A percentile compares a stretch with the other conserved stretches of the same genome.
Evolutionary conservation across 2,329 filamentous ascomycete genomes (phyloP).

Genomic region (Tolypocladium endophyticum): DNA sequence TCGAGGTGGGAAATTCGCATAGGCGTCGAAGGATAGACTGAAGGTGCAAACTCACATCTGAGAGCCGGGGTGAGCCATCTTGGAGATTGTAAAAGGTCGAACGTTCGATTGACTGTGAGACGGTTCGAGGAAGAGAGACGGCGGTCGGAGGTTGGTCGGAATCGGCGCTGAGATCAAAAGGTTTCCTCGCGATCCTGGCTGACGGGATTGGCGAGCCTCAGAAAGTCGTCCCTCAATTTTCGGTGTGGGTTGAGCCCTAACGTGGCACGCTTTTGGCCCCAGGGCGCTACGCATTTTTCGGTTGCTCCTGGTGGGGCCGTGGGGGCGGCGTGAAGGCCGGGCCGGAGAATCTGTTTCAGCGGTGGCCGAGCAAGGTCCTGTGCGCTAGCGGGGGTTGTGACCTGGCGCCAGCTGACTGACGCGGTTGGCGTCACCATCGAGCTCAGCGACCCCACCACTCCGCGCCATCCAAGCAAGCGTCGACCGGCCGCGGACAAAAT

Average conservation of each 20-base stretch:
- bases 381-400: not conserved
- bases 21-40: not conserved
- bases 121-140: conserved; percentile 8
- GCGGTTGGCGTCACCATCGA: not conserved
- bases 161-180: conserved; percentile 3
- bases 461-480: not conserved
- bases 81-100: conserved; percentile 24
- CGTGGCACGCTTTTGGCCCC: not conserved
- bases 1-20: not conserved
- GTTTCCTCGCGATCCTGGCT: conserved; percentile 5
- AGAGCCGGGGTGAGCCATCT: conserved; percentile 50
- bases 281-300: not conserved
- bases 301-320: not conserved
- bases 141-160: not conserved
- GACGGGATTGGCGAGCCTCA: conserved; percentile 3
- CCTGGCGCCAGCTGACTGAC: not conserved
- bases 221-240: conserved; percentile 8
- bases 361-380: not conserved
- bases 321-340: not conserved
- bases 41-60: conserved; percentile 46
- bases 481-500: not conserved
- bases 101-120: conserved; percentile 15
- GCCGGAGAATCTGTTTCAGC: conserved; percentile 11
- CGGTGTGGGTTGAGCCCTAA: conserved; percentile 21
- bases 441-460: not conserved